Conservation (phyloP, 177 flowering plant species). For the Tripterygium wilfordii region DNA sequence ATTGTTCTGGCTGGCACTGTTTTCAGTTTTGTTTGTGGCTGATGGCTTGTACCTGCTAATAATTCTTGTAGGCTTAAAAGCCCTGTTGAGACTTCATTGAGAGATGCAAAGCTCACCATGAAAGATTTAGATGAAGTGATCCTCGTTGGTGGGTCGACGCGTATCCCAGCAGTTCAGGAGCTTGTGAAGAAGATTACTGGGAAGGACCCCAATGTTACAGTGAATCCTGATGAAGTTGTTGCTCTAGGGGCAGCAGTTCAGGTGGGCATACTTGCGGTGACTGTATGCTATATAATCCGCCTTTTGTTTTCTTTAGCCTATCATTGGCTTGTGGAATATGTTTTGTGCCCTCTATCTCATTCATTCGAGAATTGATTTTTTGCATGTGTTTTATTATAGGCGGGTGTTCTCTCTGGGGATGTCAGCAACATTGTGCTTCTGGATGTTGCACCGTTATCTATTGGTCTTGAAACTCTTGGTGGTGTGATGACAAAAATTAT, state of each 20-base stretch:
- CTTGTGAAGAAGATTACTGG: slow-evolving; percentile 80
- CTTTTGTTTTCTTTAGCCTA: too few relatives aligned
- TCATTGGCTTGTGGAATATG: too few relatives aligned
- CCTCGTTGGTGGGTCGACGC: slow-evolving; percentile 96
- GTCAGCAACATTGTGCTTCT: slow-evolving; percentile 89
- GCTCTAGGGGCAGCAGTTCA: slow-evolving; percentile 99
- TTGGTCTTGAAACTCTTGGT: slow-evolving; percentile 91
- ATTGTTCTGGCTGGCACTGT: too few relatives aligned
- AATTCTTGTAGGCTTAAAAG: slow-evolving; percentile 41
- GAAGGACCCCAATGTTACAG: slow-evolving; percentile 86
- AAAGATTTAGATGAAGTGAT: slow-evolving; percentile 88
- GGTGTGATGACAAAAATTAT: slow-evolving; percentile 97
- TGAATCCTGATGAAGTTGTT: slow-evolving; percentile 98
- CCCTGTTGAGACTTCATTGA: slow-evolving; percentile 73
- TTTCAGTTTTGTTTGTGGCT: too few relatives aligned
- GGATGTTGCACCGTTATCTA: slow-evolving; percentile 82
- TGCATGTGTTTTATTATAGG: slow-evolving; percentile 46
- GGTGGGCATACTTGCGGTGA: too few relatives aligned
- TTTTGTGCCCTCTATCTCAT: too few relatives aligned
- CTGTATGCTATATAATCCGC: too few relatives aligned
- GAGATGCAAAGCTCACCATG: slow-evolving; percentile 78
- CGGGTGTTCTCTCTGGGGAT: slow-evolving; percentile 89
- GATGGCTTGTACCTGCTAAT: background rate
- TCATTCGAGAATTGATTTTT: too few relatives aligned
- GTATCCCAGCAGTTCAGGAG: slow-evolving; percentile 93